These are phyloP conservation scores for Colletotrichum neosansevieriae DNA, from an alignment of 2,329 filamentous ascomycete genomes.

Conservation along the genomic window DNA sequence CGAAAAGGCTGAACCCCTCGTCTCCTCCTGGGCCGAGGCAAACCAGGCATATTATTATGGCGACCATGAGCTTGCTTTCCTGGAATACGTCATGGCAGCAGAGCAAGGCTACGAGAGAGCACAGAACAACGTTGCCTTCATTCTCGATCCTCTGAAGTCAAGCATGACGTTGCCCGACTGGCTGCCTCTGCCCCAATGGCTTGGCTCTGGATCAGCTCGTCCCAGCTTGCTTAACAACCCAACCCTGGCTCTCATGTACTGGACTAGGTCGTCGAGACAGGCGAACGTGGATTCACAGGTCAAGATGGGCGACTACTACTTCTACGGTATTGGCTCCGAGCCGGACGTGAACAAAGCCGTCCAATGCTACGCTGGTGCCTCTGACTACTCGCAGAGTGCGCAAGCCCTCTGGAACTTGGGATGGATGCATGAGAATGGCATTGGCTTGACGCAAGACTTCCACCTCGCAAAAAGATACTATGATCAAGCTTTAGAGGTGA, in stretches of 20 bases:
- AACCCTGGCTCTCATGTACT: constrained; percentile 84
- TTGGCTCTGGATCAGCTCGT: constrained; percentile 17
- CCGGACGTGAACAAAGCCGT: constrained; percentile 86
- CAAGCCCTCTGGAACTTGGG: constrained; percentile 97
- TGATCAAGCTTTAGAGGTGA: constrained; percentile 90
- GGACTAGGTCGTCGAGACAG: constrained; percentile 94
- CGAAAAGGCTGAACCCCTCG: constrained; percentile 77
- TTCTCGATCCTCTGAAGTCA: constrained; percentile 81
- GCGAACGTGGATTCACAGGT: constrained; percentile 93
- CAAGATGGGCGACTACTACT: constrained; percentile 99
- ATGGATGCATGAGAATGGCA: constrained; percentile 99
- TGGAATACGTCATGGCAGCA: constrained; percentile 87
- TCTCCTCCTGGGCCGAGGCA: constrained; percentile 85
- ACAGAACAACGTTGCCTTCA: constrained; percentile 89
- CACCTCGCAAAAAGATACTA: constrained; percentile 98
- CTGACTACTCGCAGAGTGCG: constrained; percentile 90
- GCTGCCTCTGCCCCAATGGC: constrained; percentile 39
- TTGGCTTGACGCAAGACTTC: constrained; percentile 93
- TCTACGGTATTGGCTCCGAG: constrained; percentile 80
- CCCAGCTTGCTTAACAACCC: constrained; percentile 63
- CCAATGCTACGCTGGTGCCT: constrained; percentile 91
- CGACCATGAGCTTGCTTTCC: constrained; percentile 82
- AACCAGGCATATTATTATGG: constrained; percentile 85
- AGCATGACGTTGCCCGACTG: constrained; percentile 64
- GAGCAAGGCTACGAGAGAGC: constrained; percentile 93